Conservation (phyloP, 805 yeast species). For the Starmera quercuum region DNA sequence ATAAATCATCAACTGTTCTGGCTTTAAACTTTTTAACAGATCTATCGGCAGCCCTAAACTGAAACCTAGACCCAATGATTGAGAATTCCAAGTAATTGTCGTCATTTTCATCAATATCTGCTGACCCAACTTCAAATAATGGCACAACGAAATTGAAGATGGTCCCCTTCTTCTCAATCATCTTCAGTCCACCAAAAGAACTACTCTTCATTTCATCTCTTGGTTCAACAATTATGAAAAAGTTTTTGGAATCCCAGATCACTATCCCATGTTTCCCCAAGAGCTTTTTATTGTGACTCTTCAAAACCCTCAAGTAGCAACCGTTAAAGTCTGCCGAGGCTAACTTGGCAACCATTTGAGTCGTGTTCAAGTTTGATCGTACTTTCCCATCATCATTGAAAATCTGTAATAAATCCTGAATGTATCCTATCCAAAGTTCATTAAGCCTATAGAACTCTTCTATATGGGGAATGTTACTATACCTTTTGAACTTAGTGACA, state of each 20-base stretch:
- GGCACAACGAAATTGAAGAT: slow-evolving; percentile 48
- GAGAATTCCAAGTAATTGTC: slow-evolving; percentile 46
- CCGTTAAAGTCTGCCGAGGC: slow-evolving; percentile 82
- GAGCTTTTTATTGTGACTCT: slow-evolving; percentile 46
- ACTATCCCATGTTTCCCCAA: slow-evolving; percentile 70
- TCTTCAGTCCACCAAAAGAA: slow-evolving; percentile 55
- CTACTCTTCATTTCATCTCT: slow-evolving; percentile 11
- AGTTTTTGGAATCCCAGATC: slow-evolving; percentile 74
- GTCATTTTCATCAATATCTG: slow-evolving; percentile 18
- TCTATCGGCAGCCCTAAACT: slow-evolving; percentile 70
- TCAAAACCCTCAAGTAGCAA: slow-evolving; percentile 49
- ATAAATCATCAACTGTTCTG: slow-evolving; percentile 58
- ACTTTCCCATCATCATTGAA: slow-evolving; percentile 10
- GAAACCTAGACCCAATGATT: slow-evolving; percentile 73
- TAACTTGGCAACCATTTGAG: slow-evolving; percentile 42
- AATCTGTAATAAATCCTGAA: slow-evolving; percentile 44
- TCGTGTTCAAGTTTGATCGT: slow-evolving; percentile 13
- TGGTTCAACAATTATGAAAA: slow-evolving; percentile 51
- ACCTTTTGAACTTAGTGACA: slow-evolving; percentile 15
- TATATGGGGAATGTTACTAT: slow-evolving; percentile 27
- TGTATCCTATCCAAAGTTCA: slow-evolving; percentile 68
- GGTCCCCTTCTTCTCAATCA: slow-evolving; percentile 62
- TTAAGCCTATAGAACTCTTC: slow-evolving; percentile 48
- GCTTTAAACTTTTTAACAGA: slow-evolving; percentile 80
- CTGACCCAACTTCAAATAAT: slow-evolving; percentile 8